phyloP scores from a whole-genome alignment of 2,329 filamentous ascomycete species.

The Thelonectria olida region DNA sequence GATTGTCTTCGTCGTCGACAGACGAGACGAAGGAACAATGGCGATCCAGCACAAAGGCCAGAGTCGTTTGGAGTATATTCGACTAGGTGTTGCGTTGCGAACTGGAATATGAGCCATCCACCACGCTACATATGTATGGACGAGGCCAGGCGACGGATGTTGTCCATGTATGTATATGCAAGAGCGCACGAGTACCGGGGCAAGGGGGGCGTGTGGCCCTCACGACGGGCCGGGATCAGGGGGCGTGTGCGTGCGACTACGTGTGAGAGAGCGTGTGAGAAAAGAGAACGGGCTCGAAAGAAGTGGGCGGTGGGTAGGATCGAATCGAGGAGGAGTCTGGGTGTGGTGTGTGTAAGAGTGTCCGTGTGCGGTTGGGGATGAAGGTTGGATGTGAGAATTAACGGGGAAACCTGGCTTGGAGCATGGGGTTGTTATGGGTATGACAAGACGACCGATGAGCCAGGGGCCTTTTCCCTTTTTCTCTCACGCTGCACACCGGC shows the following conservation, averaged over 20 bases:
- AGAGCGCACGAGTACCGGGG: conserved; percentile 37
- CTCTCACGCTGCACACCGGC: conserved; percentile 23
- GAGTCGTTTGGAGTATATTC: conserved; percentile 35
- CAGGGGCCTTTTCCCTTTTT: conserved; percentile 17
- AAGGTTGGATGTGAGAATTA: conserved; percentile 26
- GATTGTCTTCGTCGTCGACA: conserved; percentile 3
- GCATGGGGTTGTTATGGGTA: conserved; percentile 30
- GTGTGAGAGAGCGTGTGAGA: conserved; percentile 15
- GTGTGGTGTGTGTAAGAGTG: conserved; percentile 21
- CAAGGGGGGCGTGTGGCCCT: conserved; percentile 28
- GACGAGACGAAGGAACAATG: conserved; percentile 11
- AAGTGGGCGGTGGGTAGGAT: conserved; percentile 37
- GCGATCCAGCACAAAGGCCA: conserved; percentile 37
- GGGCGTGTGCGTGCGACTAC: conserved; percentile 5
- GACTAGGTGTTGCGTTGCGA: conserved; percentile 30
- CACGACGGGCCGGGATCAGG: conserved; percentile 24
- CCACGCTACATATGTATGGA: conserved; percentile 40
- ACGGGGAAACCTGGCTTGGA: conserved; percentile 30
- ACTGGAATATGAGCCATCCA: conserved; percentile 34
- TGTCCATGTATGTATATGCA: conserved; percentile 36
- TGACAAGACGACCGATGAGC: conserved; percentile 34
- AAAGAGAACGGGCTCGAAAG: neutral
- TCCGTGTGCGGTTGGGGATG: conserved; percentile 26
- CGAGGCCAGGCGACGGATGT: conserved; percentile 35
- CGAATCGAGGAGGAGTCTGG: conserved; percentile 29